A percentile compares a stretch with the other conserved stretches of the same genome.
These are phyloP conservation scores for Orbilia blumenaviensis DNA, from an alignment of 2,329 filamentous ascomycete genomes.

Conservation along the genomic window DNA sequence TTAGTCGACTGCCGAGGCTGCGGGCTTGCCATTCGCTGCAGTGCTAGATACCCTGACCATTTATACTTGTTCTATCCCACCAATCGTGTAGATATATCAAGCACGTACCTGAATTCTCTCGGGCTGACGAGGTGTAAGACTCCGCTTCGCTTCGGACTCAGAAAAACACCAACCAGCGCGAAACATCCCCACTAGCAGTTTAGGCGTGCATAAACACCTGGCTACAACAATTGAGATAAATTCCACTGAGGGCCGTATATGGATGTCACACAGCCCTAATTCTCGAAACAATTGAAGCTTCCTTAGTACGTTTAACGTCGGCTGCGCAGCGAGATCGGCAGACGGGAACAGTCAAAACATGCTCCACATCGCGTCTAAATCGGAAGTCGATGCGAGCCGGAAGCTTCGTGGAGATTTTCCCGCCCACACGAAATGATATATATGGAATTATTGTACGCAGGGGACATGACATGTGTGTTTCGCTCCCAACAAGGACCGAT, in stretches of 20 bases:
- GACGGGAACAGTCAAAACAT: neutral
- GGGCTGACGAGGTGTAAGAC: neutral
- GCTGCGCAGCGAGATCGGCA: too few relatives aligned
- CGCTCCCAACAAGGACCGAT: neutral
- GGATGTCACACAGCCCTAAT: neutral
- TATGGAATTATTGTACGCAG: neutral
- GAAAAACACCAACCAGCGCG: too few relatives aligned
- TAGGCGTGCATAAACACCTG: neutral
- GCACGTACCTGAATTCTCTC: too few relatives aligned
- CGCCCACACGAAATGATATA: neutral
- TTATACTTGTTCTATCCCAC: too few relatives aligned
- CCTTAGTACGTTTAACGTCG: neutral
- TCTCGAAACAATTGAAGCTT: neutral
- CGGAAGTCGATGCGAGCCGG: slow-evolving; percentile 5
- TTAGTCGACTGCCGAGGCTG: too few relatives aligned
- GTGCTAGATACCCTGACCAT: too few relatives aligned
- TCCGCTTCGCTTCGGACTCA: neutral
- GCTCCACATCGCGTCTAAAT: too few relatives aligned
- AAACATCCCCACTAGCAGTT: too few relatives aligned
- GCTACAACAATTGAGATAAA: neutral
- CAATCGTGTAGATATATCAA: too few relatives aligned
- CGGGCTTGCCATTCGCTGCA: too few relatives aligned
- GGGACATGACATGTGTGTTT: neutral
- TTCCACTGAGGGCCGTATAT: too few relatives aligned
- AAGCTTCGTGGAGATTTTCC: neutral